These are phyloP conservation scores for Thermomyces lanuginosus DNA, from an alignment of 2,329 filamentous ascomycete genomes.

Conservation along the genomic window DNA sequence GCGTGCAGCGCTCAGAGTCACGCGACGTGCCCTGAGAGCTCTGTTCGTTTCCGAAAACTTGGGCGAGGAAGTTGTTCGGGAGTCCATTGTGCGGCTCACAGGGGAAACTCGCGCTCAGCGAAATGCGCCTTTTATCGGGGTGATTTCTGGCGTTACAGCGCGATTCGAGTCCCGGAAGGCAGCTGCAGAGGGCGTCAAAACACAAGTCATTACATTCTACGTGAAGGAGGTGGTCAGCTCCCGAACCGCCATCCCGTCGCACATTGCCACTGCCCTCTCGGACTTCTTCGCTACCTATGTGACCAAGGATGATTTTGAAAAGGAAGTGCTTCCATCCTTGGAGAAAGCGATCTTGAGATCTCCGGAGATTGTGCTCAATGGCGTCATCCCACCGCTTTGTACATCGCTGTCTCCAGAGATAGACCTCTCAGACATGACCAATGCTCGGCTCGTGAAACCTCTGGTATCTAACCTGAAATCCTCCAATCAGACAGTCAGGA, in stretches of 20 bases:
- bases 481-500: slow-evolving; percentile 61
- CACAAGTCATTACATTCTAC: slow-evolving; percentile 67
- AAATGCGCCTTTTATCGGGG: slow-evolving; percentile 64
- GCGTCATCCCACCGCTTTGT: slow-evolving; percentile 59
- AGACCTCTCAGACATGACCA: slow-evolving; percentile 62
- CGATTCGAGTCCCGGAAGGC: slow-evolving; percentile 49
- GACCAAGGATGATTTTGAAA: slow-evolving; percentile 55
- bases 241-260: slow-evolving; percentile 49
- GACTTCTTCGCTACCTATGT: slow-evolving; percentile 74
- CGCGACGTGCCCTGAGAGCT: slow-evolving; percentile 62
- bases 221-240: slow-evolving; percentile 72
- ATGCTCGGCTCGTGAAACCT: slow-evolving; percentile 62
- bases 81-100: slow-evolving; percentile 50
- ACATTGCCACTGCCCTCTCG: slow-evolving; percentile 54
- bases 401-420: slow-evolving; percentile 50
- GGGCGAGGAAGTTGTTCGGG: slow-evolving; percentile 44
- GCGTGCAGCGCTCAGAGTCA: slow-evolving; percentile 58
- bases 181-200: slow-evolving; percentile 48
- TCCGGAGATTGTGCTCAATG: slow-evolving; percentile 73
- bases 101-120: slow-evolving; percentile 51
- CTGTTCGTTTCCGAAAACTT: slow-evolving; percentile 46
- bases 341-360: slow-evolving; percentile 81
- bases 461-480: slow-evolving; percentile 85
- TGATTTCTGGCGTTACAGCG: slow-evolving; percentile 72
- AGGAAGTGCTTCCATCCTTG: slow-evolving; percentile 59